phyloP scores from a whole-genome alignment of 2,329 filamentous ascomycete genomes.

The Lithohypha guttulata region DNA sequence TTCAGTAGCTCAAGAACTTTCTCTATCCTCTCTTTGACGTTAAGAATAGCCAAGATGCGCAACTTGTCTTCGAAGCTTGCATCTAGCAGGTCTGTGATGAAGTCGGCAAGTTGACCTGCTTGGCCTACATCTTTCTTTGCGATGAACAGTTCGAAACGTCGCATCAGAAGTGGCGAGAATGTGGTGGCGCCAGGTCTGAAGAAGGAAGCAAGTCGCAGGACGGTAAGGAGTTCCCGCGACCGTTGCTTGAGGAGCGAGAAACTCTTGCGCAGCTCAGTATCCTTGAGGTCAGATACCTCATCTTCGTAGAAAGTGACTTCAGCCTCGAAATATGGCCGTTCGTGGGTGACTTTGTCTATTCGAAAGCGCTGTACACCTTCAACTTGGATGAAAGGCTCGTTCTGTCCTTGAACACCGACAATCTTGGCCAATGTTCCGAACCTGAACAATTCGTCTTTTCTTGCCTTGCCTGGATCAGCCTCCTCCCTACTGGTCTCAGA shows the following conservation, averaged over 20 bases:
- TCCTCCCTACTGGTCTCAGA: constrained; percentile 32
- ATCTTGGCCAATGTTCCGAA: constrained; percentile 76
- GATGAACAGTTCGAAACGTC: constrained; percentile 80
- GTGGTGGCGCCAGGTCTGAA: constrained; percentile 58
- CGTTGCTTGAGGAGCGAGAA: constrained; percentile 75
- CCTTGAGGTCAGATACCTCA: constrained; percentile 36
- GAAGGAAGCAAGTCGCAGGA: constrained; percentile 76
- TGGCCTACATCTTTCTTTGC: constrained; percentile 69
- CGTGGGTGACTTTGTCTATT: constrained; percentile 62
- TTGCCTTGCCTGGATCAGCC: constrained; percentile 49
- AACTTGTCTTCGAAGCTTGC: constrained; percentile 85
- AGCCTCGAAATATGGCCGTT: constrained; percentile 77
- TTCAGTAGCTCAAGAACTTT: constrained; percentile 75
- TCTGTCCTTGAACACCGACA: constrained; percentile 63
- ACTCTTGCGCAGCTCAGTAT: constrained; percentile 55
- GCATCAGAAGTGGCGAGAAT: constrained; percentile 73
- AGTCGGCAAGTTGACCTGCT: constrained; percentile 79
- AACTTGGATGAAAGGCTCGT: constrained; percentile 73
- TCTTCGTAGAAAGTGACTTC: constrained; percentile 64
- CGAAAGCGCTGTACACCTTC: constrained; percentile 72
- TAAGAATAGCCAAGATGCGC: constrained; percentile 68
- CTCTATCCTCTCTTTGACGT: constrained; percentile 65
- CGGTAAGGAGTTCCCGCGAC: constrained; percentile 73
- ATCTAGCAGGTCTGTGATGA: constrained; percentile 90
- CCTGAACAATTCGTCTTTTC: constrained; percentile 64